Base-by-base conservation (phyloP, 345 rosid genomes). In the Nephelium lappaceum region DNA sequence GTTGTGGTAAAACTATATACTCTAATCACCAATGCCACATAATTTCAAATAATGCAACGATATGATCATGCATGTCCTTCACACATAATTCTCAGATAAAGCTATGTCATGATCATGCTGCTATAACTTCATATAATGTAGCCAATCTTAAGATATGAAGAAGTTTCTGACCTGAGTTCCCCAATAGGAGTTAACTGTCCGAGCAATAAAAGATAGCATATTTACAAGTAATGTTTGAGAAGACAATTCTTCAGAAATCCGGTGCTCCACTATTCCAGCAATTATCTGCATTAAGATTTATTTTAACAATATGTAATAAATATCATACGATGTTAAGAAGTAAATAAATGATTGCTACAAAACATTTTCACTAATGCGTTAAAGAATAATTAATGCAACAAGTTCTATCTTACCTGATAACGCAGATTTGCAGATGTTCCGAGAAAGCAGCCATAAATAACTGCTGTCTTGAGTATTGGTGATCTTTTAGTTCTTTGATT, bases 341-440 rank as follows among this genome's bases (percentile, higher is more conserved):
- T 25, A 47, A 63, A 75, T 19, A 15, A 7, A 64, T 11, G 45
- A 38, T n/a, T 47, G 27, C 71, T 11, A 45, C 11, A 42, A 39
- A n/a, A 31, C 27, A 11, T 21, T 31, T 61, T 7, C 55, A 53
- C 38, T 58, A 15, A 70, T 6, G 57, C 49, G 25, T 60, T 6
- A 53, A 62, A 60, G 51, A 51, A 39, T 31, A 64, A 70, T 71
- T 63, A 16, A 68, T 62, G 53, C 71, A 78, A 66, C 63, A 51
- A 12, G 16, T 38, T 72, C 4, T 23, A 47, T 79, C 61, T 51
- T 77, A 95, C 98, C 98, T 95, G 98, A 85, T 91, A 95, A 60
- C 98, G 94, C 65, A 95, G 86, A 88, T 93, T 95, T 74, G 98
- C 93, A 73, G 97, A 93, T 84, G 83, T 89, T 82, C 98, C 98